Percentiles rank a stretch among this genome's conserved stretches.
Evolutionary conservation across 2,329 filamentous ascomycete species (phyloP).

Genomic region (Rhinocladiella similis): DNA sequence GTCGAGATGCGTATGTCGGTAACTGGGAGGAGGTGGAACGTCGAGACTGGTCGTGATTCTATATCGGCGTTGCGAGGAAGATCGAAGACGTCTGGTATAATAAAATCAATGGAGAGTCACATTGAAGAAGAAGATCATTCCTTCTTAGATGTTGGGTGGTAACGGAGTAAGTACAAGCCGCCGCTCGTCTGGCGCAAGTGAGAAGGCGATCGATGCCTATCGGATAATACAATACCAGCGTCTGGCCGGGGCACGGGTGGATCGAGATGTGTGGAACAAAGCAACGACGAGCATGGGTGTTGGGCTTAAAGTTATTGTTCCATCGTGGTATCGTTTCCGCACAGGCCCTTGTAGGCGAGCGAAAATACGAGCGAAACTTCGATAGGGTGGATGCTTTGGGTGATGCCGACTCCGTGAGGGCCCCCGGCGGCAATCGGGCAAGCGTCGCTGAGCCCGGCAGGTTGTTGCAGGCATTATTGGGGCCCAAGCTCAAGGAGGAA

Average conservation of each 20-base stretch:
- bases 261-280: conserved; percentile 8
- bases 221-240: conserved; percentile 12
- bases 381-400: conserved; percentile 8
- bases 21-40: too few species aligned
- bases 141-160: background rate
- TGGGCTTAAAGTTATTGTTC: conserved; percentile 14
- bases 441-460: conserved; percentile 13
- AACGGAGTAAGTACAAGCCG: conserved; percentile 9
- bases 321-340: conserved; percentile 15
- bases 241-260: conserved; percentile 9
- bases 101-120: background rate
- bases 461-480: background rate
- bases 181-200: conserved; percentile 7
- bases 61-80: too few species aligned
- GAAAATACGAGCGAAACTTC: conserved; percentile 18
- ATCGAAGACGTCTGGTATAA: too few species aligned
- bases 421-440: conserved; percentile 13
- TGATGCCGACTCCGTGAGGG: background rate
- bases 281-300: conserved; percentile 4
- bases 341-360: conserved; percentile 9
- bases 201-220: background rate
- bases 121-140: background rate
- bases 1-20: too few species aligned
- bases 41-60: too few species aligned
- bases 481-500: background rate